phyloP scores from a whole-genome alignment of 225 moss, liverwort and hornwort species.

The Rhytidiadelphus loreus region DNA sequence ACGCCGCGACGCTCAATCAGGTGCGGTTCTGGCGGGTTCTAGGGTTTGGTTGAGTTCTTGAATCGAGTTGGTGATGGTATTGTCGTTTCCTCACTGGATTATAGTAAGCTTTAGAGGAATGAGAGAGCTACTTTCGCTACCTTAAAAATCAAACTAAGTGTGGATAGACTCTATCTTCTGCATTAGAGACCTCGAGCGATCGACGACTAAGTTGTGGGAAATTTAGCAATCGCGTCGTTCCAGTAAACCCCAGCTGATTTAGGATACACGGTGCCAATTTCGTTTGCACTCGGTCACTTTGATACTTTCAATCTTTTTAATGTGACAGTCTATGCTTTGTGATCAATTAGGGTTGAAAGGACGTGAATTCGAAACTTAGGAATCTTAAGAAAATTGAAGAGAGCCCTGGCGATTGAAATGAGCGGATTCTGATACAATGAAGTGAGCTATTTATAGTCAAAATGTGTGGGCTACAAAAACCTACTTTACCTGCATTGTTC shows the following conservation, averaged over 20 bases:
- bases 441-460: not conserved
- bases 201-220: not conserved
- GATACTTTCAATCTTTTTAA: not conserved
- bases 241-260: not conserved
- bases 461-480: not conserved
- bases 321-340: no score
- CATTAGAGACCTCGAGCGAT: not conserved
- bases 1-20: slow-evolving; percentile 63
- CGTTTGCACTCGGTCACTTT: not conserved
- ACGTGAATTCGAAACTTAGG: not conserved
- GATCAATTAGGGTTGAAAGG: not conserved
- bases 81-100: not conserved
- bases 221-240: not conserved
- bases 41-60: slow-evolving; percentile 3
- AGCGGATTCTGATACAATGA: not conserved
- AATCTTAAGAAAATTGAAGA: not conserved
- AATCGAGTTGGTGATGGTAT: not conserved
- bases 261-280: not conserved
- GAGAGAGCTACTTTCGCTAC: not conserved
- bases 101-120: not conserved
- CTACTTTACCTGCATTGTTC: not conserved
- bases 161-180: not conserved
- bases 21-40: not conserved
- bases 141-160: not conserved
- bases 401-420: not conserved